A percentile compares a stretch with the other conserved stretches of the same genome.
Evolutionary conservation across 2,329 filamentous ascomycete genomes (phyloP).

Genomic region (Thielaviopsis euricoi): DNA sequence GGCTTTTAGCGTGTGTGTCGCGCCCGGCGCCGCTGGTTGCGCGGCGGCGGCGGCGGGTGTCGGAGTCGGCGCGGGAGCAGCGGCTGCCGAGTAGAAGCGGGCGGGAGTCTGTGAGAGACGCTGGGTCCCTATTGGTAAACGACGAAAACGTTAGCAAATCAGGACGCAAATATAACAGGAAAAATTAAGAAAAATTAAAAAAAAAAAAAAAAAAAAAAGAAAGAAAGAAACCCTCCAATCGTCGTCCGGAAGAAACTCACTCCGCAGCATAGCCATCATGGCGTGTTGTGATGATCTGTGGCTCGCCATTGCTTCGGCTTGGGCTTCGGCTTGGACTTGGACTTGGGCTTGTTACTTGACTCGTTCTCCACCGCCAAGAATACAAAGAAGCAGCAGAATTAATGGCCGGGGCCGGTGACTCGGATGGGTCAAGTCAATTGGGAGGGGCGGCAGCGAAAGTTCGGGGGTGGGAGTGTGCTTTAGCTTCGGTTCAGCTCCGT

Average conservation of each 20-base stretch:
- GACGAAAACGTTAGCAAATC: not conserved
- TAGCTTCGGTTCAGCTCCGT: not conserved
- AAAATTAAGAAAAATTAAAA: too few relatives aligned
- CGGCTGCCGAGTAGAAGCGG: constrained; percentile 13
- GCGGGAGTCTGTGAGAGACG: constrained; percentile 1
- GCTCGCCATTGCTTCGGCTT: constrained; percentile 3
- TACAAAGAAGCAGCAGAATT: not conserved
- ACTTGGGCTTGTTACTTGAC: not conserved
- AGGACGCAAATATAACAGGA: too few relatives aligned
- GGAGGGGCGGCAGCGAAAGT: not conserved
- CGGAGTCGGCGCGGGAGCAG: constrained; percentile 10
- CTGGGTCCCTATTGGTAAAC: not conserved
- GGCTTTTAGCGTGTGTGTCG: constrained; percentile 28
- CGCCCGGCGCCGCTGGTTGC: constrained; percentile 10
- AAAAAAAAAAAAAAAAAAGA: too few relatives aligned
- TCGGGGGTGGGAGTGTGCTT: not conserved
- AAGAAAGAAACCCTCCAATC: too few relatives aligned
- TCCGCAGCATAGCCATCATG: constrained; percentile 5
- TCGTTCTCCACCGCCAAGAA: not conserved
- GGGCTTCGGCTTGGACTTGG: too few relatives aligned
- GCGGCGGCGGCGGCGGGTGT: constrained; percentile 12
- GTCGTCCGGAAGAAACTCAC: not conserved
- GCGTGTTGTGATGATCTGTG: constrained; percentile 2
- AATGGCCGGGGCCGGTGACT: not conserved
- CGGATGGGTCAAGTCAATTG: not conserved